Conservation (phyloP, 192 early-diverging fungal genomes). For the Irineochytrium annulatum region DNA sequence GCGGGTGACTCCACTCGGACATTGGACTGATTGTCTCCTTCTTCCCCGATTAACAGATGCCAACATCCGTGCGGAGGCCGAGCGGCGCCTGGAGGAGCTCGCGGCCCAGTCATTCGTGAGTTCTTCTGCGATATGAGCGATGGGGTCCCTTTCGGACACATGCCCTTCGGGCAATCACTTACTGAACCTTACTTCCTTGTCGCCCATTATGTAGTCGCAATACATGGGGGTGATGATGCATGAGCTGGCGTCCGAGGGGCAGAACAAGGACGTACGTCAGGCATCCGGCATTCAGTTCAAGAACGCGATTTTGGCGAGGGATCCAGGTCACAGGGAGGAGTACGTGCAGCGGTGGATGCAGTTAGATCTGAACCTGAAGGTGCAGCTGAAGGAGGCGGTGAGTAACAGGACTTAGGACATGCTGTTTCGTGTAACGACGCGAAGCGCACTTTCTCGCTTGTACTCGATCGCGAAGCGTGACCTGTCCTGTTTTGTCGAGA, state of each 20-base stretch:
- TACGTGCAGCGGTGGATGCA: constrained; percentile 40
- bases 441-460: not conserved
- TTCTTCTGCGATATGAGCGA: too few relatives aligned
- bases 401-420: constrained; percentile 3
- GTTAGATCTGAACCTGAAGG: constrained; percentile 61
- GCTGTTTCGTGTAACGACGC: not conserved
- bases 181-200: not conserved
- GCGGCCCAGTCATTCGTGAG: constrained; percentile 82
- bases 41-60: constrained; percentile 46
- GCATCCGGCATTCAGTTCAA: constrained; percentile 90
- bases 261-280: constrained; percentile 58
- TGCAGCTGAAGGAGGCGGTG: constrained; percentile 70
- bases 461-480: not conserved
- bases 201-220: constrained; percentile 28
- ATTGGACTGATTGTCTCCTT: not conserved
- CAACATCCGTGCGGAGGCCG: constrained; percentile 76
- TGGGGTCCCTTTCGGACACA: not conserved
- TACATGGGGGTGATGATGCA: constrained; percentile 59
- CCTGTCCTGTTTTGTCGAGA: not conserved
- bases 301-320: constrained; percentile 79
- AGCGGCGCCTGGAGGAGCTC: constrained; percentile 66
- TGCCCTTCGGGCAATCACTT: not conserved
- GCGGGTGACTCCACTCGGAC: not conserved
- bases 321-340: constrained; percentile 27
- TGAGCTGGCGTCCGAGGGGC: constrained; percentile 78